Evolutionary conservation across 1,284 basidiomycete species (phyloP).

Genomic region (Cystobasidiaceae sp.): DNA sequence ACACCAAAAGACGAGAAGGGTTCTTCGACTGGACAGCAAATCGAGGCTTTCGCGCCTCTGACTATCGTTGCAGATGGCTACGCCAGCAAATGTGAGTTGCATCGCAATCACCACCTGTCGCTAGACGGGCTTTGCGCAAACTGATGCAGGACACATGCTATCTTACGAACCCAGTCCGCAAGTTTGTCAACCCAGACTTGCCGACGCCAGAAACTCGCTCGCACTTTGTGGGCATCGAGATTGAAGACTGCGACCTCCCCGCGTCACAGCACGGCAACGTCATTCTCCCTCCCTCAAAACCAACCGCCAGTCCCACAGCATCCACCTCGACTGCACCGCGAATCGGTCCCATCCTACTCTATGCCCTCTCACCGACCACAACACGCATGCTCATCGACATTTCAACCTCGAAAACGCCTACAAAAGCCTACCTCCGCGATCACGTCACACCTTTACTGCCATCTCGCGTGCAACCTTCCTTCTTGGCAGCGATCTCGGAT

Average conservation of each 20-base stretch:
- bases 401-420: conserved; percentile 28
- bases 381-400: conserved; percentile 75
- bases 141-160: background rate
- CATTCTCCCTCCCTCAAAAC: conserved; percentile 52
- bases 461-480: conserved; percentile 58
- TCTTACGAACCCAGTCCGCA: conserved; percentile 50
- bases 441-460: conserved; percentile 77
- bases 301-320: background rate
- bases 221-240: conserved; percentile 74
- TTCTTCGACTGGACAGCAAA: conserved; percentile 43
- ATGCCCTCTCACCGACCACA: conserved; percentile 69
- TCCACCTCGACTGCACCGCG: conserved; percentile 45
- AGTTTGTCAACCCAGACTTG: conserved; percentile 46
- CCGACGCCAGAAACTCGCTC: conserved; percentile 59
- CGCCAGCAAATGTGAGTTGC: conserved; percentile 63
- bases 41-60: conserved; percentile 60
- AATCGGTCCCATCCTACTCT: conserved; percentile 77
- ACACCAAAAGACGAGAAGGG: conserved; percentile 45
- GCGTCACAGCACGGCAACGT: conserved; percentile 84
- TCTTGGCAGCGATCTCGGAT: conserved; percentile 58
- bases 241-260: conserved; percentile 70
- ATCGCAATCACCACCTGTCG: background rate
- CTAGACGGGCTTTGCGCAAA: background rate
- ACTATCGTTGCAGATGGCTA: conserved; percentile 92
- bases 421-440: conserved; percentile 62